Evolutionary conservation across 2,329 filamentous ascomycete genomes (phyloP).

Genomic region (Septoria petroselini): DNA sequence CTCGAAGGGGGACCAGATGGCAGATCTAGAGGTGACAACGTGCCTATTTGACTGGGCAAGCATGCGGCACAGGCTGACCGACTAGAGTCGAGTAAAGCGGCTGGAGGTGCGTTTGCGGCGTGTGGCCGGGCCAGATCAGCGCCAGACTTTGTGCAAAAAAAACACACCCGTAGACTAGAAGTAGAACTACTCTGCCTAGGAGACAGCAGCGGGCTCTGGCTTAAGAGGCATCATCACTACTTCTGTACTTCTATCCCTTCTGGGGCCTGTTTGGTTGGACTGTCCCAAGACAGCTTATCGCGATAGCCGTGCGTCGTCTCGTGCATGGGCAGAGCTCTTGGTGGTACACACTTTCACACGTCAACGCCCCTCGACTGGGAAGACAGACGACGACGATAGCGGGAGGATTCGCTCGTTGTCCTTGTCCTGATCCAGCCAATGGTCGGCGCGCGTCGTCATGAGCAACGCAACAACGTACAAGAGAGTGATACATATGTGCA

Average conservation of each 20-base stretch:
- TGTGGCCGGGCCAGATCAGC: constrained; percentile 7
- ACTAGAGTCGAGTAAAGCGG: constrained; percentile 4
- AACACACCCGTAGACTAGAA: too few species aligned
- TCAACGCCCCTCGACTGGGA: neutral
- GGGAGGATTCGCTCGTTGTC: neutral
- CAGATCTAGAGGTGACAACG: constrained; percentile 17
- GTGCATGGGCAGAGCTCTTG: neutral
- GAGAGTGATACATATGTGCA: too few species aligned
- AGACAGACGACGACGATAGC: constrained; percentile 10
- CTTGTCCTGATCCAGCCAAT: constrained; percentile 5
- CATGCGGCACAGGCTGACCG: constrained; percentile 8
- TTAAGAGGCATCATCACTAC: neutral
- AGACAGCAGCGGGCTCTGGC: too few species aligned
- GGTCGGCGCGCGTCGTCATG: too few species aligned
- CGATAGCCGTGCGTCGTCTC: constrained; percentile 12
- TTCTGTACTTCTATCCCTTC: neutral
- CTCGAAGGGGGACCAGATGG: too few species aligned
- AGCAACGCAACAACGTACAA: neutral
- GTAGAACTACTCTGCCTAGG: too few species aligned
- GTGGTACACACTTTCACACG: neutral
- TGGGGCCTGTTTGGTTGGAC: neutral
- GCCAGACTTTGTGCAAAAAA: neutral
- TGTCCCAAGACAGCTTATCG: constrained; percentile 9
- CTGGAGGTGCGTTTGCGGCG: constrained; percentile 2
- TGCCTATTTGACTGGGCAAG: constrained; percentile 22